Evolutionary conservation across 2,329 filamentous ascomycete species (phyloP).

Genomic region (Pleurostoma richardsiae): DNA sequence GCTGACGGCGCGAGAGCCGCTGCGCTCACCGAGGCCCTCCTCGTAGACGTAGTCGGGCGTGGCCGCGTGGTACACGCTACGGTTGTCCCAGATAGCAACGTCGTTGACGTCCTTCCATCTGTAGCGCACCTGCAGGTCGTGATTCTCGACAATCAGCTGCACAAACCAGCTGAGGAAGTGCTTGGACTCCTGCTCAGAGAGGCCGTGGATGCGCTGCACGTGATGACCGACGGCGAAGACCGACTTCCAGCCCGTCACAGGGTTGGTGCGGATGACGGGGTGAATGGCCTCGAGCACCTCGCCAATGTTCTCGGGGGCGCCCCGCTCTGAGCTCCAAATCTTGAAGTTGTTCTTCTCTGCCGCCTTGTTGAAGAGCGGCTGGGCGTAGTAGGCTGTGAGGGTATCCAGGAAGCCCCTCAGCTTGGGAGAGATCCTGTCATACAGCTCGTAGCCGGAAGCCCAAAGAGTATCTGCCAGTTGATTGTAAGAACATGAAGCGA

Average conservation of each 20-base stretch:
- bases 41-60: slow-evolving; percentile 45
- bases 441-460: slow-evolving; percentile 63
- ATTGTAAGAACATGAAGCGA: neutral
- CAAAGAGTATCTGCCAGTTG: slow-evolving; percentile 49
- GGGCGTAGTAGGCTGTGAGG: slow-evolving; percentile 49
- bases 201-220: slow-evolving; percentile 43
- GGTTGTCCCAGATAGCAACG: slow-evolving; percentile 53
- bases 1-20: slow-evolving; percentile 44
- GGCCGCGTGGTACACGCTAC: slow-evolving; percentile 49
- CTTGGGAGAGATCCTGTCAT: slow-evolving; percentile 53
- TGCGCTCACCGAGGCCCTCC: slow-evolving; percentile 36
- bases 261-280: slow-evolving; percentile 52
- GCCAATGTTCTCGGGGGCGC: slow-evolving; percentile 46
- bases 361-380: slow-evolving; percentile 42
- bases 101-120: slow-evolving; percentile 41
- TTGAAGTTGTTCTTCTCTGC: slow-evolving; percentile 38
- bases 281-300: slow-evolving; percentile 41
- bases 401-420: slow-evolving; percentile 54
- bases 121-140: slow-evolving; percentile 48
- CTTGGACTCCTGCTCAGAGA: slow-evolving; percentile 36
- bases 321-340: slow-evolving; percentile 38
- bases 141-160: slow-evolving; percentile 26
- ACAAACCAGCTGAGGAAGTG: slow-evolving; percentile 47
- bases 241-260: slow-evolving; percentile 52
- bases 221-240: slow-evolving; percentile 48